Conservation (phyloP, 2,329 filamentous ascomycete genomes). For the Penicillium glabrum region DNA sequence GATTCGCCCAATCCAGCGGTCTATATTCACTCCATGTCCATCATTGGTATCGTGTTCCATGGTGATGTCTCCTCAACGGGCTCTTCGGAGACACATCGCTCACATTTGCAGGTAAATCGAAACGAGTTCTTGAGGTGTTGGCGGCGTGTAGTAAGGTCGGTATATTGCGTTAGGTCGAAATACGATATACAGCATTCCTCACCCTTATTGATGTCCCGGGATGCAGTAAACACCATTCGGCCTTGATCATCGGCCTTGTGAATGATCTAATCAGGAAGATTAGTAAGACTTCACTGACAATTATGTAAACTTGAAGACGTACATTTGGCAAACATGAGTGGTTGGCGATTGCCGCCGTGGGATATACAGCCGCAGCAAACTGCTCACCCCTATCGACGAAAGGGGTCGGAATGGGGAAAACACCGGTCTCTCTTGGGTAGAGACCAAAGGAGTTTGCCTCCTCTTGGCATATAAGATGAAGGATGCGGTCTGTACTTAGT, state of each 20-base stretch:
- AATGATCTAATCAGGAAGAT: conserved; percentile 19
- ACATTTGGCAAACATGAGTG: conserved; percentile 27
- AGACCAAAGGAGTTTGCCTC: conserved; percentile 28
- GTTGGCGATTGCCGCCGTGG: conserved; percentile 24
- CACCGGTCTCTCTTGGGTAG: conserved; percentile 24
- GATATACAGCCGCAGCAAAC: conserved; percentile 25
- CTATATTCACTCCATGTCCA: conserved; percentile 4
- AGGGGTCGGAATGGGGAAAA: conserved; percentile 11
- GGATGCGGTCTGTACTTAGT: conserved; percentile 13
- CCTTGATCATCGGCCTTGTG: conserved; percentile 31
- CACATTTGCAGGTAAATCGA: conserved; percentile 30
- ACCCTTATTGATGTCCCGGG: conserved; percentile 26
- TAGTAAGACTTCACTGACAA: background rate
- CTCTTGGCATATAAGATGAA: conserved; percentile 27
- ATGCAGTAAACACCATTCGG: conserved; percentile 32
- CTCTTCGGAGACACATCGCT: conserved; percentile 27
- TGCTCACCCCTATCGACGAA: conserved; percentile 20
- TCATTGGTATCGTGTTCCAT: conserved; percentile 23
- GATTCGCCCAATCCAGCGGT: background rate
- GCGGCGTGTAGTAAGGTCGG: conserved; percentile 20
- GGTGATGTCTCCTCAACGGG: background rate
- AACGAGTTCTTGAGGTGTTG: conserved; percentile 28
- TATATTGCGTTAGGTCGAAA: conserved; percentile 28
- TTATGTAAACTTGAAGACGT: background rate
- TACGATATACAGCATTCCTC: conserved; percentile 38